Conservation (phyloP, 495 filamentous ascomycete genomes). For the Talaromyces adpressus region DNA sequence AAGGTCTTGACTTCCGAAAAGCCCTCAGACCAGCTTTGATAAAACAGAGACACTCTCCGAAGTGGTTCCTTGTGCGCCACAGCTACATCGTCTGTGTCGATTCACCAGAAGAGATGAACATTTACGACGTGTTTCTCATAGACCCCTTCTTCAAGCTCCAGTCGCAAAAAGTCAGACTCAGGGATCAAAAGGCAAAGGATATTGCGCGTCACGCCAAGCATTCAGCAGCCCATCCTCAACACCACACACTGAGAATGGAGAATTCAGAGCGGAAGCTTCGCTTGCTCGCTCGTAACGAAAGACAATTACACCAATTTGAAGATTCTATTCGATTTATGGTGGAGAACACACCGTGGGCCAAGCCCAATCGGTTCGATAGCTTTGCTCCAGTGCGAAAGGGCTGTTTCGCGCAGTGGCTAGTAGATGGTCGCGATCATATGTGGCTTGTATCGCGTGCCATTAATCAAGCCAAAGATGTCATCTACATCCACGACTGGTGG, state of each 20-base stretch:
- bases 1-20: conserved; percentile 82
- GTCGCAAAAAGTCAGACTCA: conserved; percentile 52
- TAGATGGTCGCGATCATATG: conserved; percentile 97
- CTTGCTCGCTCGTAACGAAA: conserved; percentile 85
- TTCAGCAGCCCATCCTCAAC: conserved; percentile 61
- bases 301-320: conserved; percentile 85
- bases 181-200: conserved; percentile 60
- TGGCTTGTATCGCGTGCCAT: conserved; percentile 98
- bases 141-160: conserved; percentile 77
- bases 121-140: conserved; percentile 95
- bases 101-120: conserved; percentile 96
- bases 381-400: conserved; percentile 84
- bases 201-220: conserved; percentile 54
- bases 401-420: conserved; percentile 93
- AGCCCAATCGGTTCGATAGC: conserved; percentile 79
- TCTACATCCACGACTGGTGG: conserved; percentile 99
- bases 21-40: conserved; percentile 69
- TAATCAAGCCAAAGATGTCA: conserved; percentile 95
- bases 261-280: conserved; percentile 88
- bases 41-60: conserved; percentile 74
- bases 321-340: conserved; percentile 85
- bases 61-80: conserved; percentile 97
- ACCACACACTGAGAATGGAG: conserved; percentile 74
- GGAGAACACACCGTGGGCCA: conserved; percentile 69
- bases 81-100: conserved; percentile 97